These are phyloP conservation scores for Perkinsus marinus DNA, from an alignment of 169 alveolate species.

Conservation along the genomic window DNA sequence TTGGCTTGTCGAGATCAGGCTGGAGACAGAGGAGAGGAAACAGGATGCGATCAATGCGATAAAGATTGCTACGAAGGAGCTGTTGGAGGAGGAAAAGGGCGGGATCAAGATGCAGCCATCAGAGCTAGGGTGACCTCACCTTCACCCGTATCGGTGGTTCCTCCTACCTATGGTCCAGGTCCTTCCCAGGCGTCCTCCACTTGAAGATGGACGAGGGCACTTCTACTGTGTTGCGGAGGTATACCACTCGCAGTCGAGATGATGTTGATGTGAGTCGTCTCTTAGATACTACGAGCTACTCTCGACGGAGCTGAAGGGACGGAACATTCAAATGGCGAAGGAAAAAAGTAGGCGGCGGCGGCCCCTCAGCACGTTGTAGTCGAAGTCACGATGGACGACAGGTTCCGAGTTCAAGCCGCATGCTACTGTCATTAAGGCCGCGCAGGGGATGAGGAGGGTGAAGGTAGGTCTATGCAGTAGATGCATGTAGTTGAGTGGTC, in stretches of 20 bases:
- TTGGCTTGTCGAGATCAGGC: not conserved
- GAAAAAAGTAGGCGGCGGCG: not conserved
- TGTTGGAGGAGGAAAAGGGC: not conserved
- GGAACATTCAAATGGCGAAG: not conserved
- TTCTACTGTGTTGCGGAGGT: not conserved
- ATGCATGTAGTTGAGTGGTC: not conserved
- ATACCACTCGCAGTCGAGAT: no score
- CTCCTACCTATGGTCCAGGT: not conserved
- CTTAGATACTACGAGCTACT: not conserved
- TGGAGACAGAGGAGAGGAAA: not conserved
- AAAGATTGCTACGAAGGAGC: not conserved
- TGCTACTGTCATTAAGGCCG: not conserved
- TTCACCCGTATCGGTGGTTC: not conserved
- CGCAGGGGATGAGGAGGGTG: not conserved
- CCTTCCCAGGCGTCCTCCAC: not conserved
- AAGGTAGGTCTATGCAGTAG: not conserved
- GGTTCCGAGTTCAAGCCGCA: not conserved
- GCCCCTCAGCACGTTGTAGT: not conserved
- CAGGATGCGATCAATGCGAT: not conserved
- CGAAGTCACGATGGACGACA: not conserved
- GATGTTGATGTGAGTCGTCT: not conserved
- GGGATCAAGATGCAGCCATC: not conserved
- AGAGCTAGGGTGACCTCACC: not conserved
- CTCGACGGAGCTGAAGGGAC: not conserved
- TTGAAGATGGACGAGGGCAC: not conserved